Percentiles rank a stretch among this genome's conserved stretches.
Conservation (phyloP, 495 filamentous ascomycete genomes). For the Geopyxis carbonaria region DNA sequence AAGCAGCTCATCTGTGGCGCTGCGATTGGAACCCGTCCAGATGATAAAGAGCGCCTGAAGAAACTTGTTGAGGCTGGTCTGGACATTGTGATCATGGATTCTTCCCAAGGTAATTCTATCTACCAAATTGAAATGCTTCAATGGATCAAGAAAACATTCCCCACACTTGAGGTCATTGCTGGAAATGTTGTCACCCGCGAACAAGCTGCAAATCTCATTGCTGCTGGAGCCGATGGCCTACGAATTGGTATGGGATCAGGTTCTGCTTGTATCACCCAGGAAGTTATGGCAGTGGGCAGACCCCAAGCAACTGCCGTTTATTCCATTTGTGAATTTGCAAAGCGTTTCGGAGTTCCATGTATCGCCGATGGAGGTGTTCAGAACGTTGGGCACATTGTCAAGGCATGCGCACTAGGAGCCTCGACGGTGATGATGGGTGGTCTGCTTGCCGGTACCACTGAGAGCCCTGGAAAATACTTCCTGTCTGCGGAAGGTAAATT, state of each 20-base stretch:
- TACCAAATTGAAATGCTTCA: constrained; percentile 96
- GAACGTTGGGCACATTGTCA: constrained; percentile 97
- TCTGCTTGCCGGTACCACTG: constrained; percentile 88
- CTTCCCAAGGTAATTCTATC: constrained; percentile 90
- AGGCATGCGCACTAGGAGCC: constrained; percentile 85
- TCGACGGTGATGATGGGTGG: constrained; percentile 99
- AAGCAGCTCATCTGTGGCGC: constrained; percentile 96
- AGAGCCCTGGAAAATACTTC: constrained; percentile 93
- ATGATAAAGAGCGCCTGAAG: constrained; percentile 73
- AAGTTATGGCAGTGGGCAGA: constrained; percentile 96
- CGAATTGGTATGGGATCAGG: constrained; percentile 98
- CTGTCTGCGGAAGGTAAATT: constrained; percentile 89
- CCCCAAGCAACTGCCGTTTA: constrained; percentile 87
- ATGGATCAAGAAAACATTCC: constrained; percentile 75
- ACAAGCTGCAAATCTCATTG: constrained; percentile 82
- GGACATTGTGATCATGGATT: constrained; percentile 89
- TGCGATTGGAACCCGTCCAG: constrained; percentile 82
- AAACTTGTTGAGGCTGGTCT: constrained; percentile 86
- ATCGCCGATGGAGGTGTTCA: constrained; percentile 97
- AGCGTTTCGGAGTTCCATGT: constrained; percentile 87
- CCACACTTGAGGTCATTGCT: constrained; percentile 79
- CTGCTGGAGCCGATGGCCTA: constrained; percentile 86
- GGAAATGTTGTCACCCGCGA: constrained; percentile 96
- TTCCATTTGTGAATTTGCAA: constrained; percentile 74
- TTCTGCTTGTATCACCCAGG: constrained; percentile 96